A percentile compares a stretch with the other conserved stretches of the same genome.
These are phyloP conservation scores for Scalesia atractyloides DNA, from an alignment of 129 eudicot genomes.

Conservation along the genomic window DNA sequence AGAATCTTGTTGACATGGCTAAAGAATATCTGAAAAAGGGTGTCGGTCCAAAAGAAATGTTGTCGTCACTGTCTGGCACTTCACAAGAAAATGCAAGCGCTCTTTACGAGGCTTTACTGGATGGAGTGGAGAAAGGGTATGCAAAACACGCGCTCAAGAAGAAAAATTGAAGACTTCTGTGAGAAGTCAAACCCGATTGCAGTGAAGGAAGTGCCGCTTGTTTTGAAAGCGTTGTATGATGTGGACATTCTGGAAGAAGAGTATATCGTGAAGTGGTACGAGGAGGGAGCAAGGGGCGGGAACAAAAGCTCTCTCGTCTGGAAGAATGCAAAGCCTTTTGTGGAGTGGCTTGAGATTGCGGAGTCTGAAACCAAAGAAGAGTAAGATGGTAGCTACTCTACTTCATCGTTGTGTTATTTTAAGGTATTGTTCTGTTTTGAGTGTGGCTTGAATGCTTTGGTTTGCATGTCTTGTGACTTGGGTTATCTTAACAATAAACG, in stretches of 20 bases:
- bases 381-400: slow-evolving; percentile 16
- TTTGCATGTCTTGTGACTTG: neutral
- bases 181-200: slow-evolving; percentile 50
- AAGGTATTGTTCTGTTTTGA: neutral
- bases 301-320: slow-evolving; percentile 42
- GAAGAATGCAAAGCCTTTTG: slow-evolving; percentile 68
- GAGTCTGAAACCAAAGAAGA: slow-evolving; percentile 70
- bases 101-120: slow-evolving; percentile 50
- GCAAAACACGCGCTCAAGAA: slow-evolving; percentile 48
- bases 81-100: slow-evolving; percentile 45
- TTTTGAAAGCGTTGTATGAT: slow-evolving; percentile 57
- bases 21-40: slow-evolving; percentile 46
- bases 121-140: slow-evolving; percentile 56
- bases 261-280: slow-evolving; percentile 53
- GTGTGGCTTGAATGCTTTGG: slow-evolving; percentile 4
- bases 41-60: slow-evolving; percentile 28
- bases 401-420: neutral
- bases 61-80: slow-evolving; percentile 43
- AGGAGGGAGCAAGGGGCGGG: slow-evolving; percentile 41
- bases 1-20: slow-evolving; percentile 36
- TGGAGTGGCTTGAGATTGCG: slow-evolving; percentile 74
- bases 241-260: slow-evolving; percentile 61
- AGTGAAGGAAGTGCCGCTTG: slow-evolving; percentile 59
- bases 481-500: neutral
- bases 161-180: slow-evolving; percentile 57